Percentiles rank a stretch among this genome's conserved stretches.
Evolutionary conservation across 495 filamentous ascomycete genomes (phyloP).

Genomic region (Talaromyces wortmannii): DNA sequence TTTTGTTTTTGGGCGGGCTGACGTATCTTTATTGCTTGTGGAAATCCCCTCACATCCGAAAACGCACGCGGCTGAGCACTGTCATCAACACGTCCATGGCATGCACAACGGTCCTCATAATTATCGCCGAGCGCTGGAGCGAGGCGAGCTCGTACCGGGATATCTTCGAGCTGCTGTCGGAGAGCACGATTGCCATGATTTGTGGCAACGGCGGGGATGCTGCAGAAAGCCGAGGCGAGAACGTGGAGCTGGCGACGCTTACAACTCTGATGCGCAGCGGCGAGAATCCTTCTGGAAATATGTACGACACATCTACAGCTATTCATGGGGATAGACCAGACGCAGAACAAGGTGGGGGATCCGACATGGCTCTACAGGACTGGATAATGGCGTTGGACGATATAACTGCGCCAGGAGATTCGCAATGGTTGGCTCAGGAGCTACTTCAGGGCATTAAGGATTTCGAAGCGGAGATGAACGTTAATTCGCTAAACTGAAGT

Average conservation of each 20-base stretch:
- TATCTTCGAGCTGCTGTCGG: constrained; percentile 5
- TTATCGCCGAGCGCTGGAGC: constrained; percentile 11
- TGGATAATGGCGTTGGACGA: background rate
- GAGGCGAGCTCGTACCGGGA: constrained; percentile 9
- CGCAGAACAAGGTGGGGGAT: background rate
- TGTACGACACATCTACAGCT: background rate
- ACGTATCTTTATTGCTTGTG: constrained; percentile 14
- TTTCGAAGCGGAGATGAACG: constrained; percentile 1
- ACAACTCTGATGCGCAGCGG: background rate
- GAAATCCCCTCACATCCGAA: background rate
- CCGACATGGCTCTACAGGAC: background rate
- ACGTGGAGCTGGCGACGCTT: background rate
- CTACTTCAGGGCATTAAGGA: constrained; percentile 1
- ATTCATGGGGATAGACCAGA: background rate
- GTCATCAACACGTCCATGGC: constrained; percentile 9
- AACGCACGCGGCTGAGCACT: background rate
- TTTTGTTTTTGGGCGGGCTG: constrained; percentile 11
- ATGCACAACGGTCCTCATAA: constrained; percentile 7
- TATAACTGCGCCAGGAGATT: background rate
- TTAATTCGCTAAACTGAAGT: background rate
- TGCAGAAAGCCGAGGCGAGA: background rate
- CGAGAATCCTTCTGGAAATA: background rate
- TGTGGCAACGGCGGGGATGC: background rate
- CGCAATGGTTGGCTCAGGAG: background rate
- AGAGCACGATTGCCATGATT: background rate